Evolutionary conservation across 768 basidiomycete genomes (phyloP).

Genomic region (Galerina marginata): DNA sequence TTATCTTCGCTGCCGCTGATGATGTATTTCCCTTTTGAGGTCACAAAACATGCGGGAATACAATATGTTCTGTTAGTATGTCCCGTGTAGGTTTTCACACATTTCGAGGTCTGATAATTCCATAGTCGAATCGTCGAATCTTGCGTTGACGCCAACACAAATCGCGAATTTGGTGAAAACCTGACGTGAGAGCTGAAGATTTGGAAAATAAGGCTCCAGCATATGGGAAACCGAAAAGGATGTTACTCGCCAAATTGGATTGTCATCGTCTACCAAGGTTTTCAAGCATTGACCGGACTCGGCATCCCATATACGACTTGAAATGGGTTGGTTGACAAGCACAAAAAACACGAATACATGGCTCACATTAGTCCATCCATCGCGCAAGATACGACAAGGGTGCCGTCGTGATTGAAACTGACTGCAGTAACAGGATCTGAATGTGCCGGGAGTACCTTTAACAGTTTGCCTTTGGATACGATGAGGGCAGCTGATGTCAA

Average conservation of each 20-base stretch:
- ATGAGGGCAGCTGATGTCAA: slow-evolving; percentile 3
- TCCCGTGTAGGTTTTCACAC: slow-evolving; percentile 91
- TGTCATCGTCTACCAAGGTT: slow-evolving; percentile 95
- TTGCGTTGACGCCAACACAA: slow-evolving; percentile 89
- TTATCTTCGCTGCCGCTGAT: slow-evolving; percentile 91
- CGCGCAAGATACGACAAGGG: slow-evolving; percentile 90
- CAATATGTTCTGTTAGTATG: slow-evolving; percentile 89
- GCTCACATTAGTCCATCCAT: slow-evolving; percentile 97
- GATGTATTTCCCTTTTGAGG: slow-evolving; percentile 68
- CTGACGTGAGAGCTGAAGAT: slow-evolving; percentile 75
- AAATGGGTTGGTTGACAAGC: neutral
- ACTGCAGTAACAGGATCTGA: slow-evolving; percentile 97
- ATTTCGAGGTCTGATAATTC: slow-evolving; percentile 90
- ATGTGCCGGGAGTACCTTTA: slow-evolving; percentile 92
- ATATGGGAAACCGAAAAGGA: slow-evolving; percentile 1
- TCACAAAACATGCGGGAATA: slow-evolving; percentile 69
- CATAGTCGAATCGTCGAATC: slow-evolving; percentile 95
- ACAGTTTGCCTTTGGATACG: slow-evolving; percentile 63
- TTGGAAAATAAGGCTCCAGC: slow-evolving; percentile 13
- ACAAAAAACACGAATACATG: neutral
- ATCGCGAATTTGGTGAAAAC: slow-evolving; percentile 93
- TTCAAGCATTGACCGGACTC: slow-evolving; percentile 98
- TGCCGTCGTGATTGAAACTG: slow-evolving; percentile 93
- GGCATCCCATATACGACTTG: slow-evolving; percentile 96
- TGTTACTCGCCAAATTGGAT: slow-evolving; percentile 78